phyloP scores from a whole-genome alignment of 2,329 filamentous ascomycete species.

The Epichloe gansuensis region DNA sequence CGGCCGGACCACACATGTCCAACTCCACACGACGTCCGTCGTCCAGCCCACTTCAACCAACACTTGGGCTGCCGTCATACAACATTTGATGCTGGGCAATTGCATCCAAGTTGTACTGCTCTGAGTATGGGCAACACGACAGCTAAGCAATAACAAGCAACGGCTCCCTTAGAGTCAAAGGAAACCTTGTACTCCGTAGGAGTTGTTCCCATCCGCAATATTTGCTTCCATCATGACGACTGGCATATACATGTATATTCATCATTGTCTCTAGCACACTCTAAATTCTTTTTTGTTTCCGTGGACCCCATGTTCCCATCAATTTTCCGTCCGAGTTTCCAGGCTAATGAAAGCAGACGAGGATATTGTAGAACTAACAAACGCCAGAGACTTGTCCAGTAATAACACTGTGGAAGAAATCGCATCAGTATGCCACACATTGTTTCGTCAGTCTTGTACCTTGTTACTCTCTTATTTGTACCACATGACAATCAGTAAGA shows the following conservation, averaged over 20 bases:
- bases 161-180: too few species aligned
- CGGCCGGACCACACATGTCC: too few species aligned
- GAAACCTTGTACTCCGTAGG: neutral
- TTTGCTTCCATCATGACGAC: neutral
- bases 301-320: neutral
- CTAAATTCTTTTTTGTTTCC: neutral
- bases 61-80: too few species aligned
- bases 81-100: too few species aligned
- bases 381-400: neutral
- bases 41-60: neutral
- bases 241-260: neutral
- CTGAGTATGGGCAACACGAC: too few species aligned
- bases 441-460: neutral
- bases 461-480: neutral
- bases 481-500: neutral
- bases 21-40: too few species aligned
- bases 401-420: neutral
- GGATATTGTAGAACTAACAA: neutral
- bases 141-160: too few species aligned
- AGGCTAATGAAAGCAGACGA: neutral
- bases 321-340: neutral
- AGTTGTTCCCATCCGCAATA: neutral
- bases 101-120: too few species aligned
- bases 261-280: neutral
- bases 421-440: neutral